Base-by-base conservation (phyloP, 2,329 filamentous ascomycete genomes). In the Trichoderma hamatum region DNA sequence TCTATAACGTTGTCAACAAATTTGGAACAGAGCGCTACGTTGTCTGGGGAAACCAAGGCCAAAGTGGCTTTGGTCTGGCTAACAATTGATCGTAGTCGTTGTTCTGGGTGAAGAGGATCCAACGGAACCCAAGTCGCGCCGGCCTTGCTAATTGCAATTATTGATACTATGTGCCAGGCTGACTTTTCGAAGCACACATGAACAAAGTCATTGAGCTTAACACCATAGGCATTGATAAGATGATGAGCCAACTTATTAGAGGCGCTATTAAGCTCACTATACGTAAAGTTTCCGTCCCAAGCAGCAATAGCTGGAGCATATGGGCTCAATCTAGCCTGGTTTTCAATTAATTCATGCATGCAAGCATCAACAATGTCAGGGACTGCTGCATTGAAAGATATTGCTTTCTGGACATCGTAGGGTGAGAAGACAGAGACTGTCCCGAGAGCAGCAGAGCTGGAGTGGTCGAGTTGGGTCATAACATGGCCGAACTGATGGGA, bases 141-240 rank as follows among this genome's bases (percentile, higher is more conserved):
- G 7, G 62, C 67, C 13, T 69, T 69, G 19, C 24, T 66, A 19
- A 69, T 67, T 21, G 67, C 67, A 7, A 69, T 24, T 24, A 69
- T 67, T 2, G 61, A 66, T 1, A 69, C 54, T n/a, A 26, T 13
- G 5, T 58, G 14, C 60, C 60, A 67, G n/a, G 67, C 56, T 24
- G 65, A 67, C 11, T 67, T 67, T 5, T 67, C 65, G 10, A 67
- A 67, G 34, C 65, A 67, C 51, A 67, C 21, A 19, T 67, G 64
- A 2, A 67, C 19, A 21, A 67, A 46, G 24, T 67, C 65, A 13
- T 61, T 26, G 0, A 32, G 46, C 56, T 61, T 61, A 10, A 67
- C 49, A 2, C 56, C 34, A 10, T 61, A 43, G 24, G 13, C 24
- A 7, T 67, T 61, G 32, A 67, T 52, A 5, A 67, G 56, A 1